These are phyloP conservation scores for Aspergillus sp. DNA, from an alignment of 2,329 filamentous ascomycete species.

Conservation along the genomic window DNA sequence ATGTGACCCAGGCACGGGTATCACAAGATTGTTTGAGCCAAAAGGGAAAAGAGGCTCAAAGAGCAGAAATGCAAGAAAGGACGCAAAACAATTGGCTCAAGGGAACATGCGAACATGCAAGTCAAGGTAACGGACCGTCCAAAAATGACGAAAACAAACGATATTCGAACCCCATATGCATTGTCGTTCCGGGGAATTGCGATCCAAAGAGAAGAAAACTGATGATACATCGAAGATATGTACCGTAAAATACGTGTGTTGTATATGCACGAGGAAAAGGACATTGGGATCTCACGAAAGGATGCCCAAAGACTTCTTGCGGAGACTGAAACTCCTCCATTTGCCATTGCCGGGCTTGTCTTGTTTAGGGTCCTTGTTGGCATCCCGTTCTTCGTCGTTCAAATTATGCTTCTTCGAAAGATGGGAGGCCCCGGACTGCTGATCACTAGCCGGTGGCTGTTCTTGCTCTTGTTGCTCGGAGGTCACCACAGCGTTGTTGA, in stretches of 20 bases:
- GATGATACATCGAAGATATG: conserved; percentile 31
- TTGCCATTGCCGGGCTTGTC: conserved; percentile 23
- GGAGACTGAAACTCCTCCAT: conserved; percentile 44
- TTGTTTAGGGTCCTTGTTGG: conserved; percentile 18
- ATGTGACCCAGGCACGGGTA: conserved; percentile 25
- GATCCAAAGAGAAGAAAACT: conserved; percentile 18
- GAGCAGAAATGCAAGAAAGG: conserved; percentile 14
- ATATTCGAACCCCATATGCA: conserved; percentile 9
- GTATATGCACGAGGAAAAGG: conserved; percentile 29
- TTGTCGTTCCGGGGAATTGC: background rate
- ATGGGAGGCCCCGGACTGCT: background rate
- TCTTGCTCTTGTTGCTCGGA: conserved; percentile 12
- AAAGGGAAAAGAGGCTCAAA: conserved; percentile 12
- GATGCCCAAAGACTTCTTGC: conserved; percentile 46
- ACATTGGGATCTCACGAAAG: conserved; percentile 14
- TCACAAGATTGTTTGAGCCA: conserved; percentile 20
- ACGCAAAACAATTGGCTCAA: background rate
- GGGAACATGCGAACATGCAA: background rate
- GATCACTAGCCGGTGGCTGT: conserved; percentile 8
- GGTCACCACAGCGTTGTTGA: conserved; percentile 6
- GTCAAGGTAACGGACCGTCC: background rate
- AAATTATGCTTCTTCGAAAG: conserved; percentile 11
- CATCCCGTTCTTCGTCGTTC: conserved; percentile 20
- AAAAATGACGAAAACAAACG: conserved; percentile 6
- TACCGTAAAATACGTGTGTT: conserved; percentile 15